Conservation (phyloP, 345 rosid species). For the Citropsis articulata region DNA sequence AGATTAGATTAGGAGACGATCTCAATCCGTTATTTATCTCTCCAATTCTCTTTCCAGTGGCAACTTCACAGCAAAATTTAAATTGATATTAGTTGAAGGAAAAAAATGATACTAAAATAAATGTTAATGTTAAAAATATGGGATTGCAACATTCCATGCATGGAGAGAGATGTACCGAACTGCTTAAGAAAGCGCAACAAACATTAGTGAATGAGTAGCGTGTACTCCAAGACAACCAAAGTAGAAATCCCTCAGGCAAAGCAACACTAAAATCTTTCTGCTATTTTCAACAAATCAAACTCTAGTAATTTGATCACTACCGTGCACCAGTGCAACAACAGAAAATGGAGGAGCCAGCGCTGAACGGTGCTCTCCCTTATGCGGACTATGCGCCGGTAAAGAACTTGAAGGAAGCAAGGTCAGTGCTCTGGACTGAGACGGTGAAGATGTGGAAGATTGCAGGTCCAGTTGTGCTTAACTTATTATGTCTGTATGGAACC, state of each 20-base stretch:
- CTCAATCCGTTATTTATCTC: no score
- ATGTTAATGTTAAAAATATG: no score
- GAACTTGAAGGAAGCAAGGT: constrained; percentile 35
- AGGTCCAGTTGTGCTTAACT: constrained; percentile 44
- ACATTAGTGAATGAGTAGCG: background rate
- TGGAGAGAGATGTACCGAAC: background rate
- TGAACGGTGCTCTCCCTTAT: constrained; percentile 8
- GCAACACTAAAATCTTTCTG: background rate
- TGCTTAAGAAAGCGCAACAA: background rate
- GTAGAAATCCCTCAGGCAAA: background rate
- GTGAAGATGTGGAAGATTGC: constrained; percentile 65
- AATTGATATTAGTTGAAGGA: background rate
- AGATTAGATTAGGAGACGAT: no score
- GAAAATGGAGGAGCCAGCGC: constrained; percentile 55
- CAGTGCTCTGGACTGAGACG: constrained; percentile 44
- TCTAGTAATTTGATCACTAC: background rate
- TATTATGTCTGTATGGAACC: constrained; percentile 53
- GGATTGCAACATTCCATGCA: background rate
- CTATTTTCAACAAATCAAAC: background rate
- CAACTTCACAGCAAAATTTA: no score
- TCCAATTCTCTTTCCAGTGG: no score
- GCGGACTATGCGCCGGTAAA: constrained; percentile 50
- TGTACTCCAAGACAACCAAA: background rate
- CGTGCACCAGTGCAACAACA: background rate
- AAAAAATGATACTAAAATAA: background rate